Conservation (phyloP, 2,329 filamentous ascomycete species). For the Phaeosphaeriaceae sp. region DNA sequence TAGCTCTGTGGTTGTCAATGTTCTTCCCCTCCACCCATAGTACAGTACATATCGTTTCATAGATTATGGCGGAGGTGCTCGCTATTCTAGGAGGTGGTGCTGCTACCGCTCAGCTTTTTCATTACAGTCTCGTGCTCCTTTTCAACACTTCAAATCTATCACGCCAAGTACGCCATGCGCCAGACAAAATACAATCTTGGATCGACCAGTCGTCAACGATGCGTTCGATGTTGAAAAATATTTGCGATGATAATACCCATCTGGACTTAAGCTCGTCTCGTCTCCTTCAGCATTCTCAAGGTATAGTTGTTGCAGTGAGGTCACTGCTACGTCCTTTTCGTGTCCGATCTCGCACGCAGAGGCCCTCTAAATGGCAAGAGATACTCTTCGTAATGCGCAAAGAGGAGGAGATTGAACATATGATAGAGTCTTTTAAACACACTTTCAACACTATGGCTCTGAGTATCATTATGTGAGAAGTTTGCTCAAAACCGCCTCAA, state of each 20-base stretch:
- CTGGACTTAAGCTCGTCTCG: background rate
- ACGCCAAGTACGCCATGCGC: background rate
- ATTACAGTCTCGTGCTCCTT: background rate
- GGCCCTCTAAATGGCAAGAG: background rate
- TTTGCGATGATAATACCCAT: background rate
- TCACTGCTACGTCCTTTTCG: background rate
- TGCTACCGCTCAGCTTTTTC: background rate
- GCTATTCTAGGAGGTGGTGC: conserved; percentile 1
- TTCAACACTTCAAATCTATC: background rate
- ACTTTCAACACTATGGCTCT: background rate
- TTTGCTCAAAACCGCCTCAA: background rate
- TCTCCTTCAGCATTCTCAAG: background rate
- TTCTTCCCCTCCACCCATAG: background rate
- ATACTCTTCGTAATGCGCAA: background rate
- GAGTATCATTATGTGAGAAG: background rate
- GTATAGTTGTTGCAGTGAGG: background rate
- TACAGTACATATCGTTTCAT: background rate
- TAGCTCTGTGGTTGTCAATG: background rate
- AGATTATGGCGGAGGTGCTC: background rate
- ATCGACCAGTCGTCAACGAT: background rate
- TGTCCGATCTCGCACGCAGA: background rate
- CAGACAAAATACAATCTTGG: background rate
- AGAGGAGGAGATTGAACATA: background rate
- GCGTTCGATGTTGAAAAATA: background rate
- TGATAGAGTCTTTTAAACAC: background rate